Evolutionary conservation across 306 rosid species (phyloP).

Genomic region (Psophocarpus tetragonolobus): DNA sequence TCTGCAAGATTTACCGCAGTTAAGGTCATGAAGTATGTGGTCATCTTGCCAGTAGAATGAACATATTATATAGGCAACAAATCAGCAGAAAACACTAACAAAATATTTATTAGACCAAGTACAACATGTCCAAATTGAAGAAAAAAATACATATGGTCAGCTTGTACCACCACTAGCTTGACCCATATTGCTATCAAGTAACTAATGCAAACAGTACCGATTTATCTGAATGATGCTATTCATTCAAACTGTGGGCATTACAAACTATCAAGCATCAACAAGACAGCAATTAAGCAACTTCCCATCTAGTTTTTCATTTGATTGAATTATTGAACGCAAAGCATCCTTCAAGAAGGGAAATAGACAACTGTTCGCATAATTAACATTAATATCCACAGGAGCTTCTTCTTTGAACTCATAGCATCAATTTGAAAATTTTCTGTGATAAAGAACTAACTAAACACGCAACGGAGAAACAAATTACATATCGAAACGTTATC

Average conservation of each 20-base stretch:
- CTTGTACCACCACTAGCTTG: constrained; percentile 20
- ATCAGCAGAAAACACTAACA: constrained; percentile 16
- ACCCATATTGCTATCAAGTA: background rate
- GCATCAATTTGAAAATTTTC: constrained; percentile 18
- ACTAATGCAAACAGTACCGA: background rate
- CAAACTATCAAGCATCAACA: constrained; percentile 5
- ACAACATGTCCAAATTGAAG: background rate
- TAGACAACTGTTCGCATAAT: background rate
- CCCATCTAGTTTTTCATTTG: background rate
- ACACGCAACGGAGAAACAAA: background rate
- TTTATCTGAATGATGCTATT: background rate
- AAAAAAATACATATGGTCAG: background rate
- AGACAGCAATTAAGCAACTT: constrained; percentile 2
- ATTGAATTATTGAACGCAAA: background rate
- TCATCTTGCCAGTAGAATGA: constrained; percentile 24
- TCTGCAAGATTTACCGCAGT: constrained; percentile 28
- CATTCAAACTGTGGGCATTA: constrained; percentile 22
- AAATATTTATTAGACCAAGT: constrained; percentile 21
- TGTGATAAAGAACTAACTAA: constrained; percentile 13
- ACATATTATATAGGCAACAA: constrained; percentile 5
- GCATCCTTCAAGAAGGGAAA: background rate
- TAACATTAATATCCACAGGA: background rate
- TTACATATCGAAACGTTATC: background rate
- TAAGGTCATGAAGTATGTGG: constrained; percentile 4
- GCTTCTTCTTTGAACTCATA: constrained; percentile 19